phyloP scores from a whole-genome alignment of 306 rosid genomes.

The Inga laurina region DNA sequence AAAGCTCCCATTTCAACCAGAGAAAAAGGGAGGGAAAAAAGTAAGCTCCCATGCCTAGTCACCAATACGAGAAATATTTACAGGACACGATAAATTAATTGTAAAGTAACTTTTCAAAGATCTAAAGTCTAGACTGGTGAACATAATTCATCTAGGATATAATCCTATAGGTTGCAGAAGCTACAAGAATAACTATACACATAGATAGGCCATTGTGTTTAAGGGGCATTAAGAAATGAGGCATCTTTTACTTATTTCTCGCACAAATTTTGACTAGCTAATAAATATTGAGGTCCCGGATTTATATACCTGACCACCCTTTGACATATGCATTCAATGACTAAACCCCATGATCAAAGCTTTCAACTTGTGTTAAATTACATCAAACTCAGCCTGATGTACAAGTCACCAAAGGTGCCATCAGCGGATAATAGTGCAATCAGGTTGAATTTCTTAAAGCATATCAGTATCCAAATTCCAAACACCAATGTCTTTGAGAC shows the following conservation, averaged over 20 bases:
- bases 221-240: not conserved
- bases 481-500: not conserved
- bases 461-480: not conserved
- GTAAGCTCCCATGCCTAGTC: too few species aligned
- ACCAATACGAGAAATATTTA: not conserved
- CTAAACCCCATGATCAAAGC: not conserved
- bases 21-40: too few species aligned
- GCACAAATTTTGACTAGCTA: not conserved
- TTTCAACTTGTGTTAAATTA: not conserved
- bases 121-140: not conserved
- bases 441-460: not conserved
- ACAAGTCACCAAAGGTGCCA: not conserved
- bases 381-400: not conserved
- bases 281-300: not conserved
- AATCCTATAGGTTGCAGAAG: too few species aligned
- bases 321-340: not conserved
- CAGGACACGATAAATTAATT: not conserved
- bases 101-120: not conserved
- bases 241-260: not conserved
- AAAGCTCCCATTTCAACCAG: not conserved
- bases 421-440: not conserved
- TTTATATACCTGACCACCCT: not conserved
- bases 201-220: not conserved
- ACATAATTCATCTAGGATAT: not conserved
- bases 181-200: too few species aligned